Percentiles rank a stretch among this genome's conserved stretches.
Evolutionary conservation across 345 rosid species (phyloP).

Genomic region (Cochlearia excelsa): DNA sequence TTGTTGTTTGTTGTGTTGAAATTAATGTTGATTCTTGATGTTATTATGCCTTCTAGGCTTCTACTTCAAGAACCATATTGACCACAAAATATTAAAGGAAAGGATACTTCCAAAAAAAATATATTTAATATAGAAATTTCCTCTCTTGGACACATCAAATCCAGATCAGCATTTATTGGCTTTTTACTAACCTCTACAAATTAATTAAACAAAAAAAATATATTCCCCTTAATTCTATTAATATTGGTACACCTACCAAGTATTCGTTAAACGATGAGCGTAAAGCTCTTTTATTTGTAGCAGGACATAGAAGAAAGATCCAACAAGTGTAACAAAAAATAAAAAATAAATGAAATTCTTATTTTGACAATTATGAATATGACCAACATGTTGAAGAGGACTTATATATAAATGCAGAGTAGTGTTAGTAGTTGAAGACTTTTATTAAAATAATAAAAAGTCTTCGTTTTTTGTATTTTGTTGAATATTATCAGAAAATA

Average conservation of each 20-base stretch:
- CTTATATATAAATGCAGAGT: not conserved
- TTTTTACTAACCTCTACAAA: not conserved
- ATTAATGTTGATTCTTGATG: constrained; percentile 35
- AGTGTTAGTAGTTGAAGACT: constrained; percentile 30
- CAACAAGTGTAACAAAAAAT: constrained; percentile 13
- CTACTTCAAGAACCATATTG: constrained; percentile 45
- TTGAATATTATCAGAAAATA: constrained; percentile 22
- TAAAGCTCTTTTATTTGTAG: too few species aligned
- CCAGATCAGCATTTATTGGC: constrained; percentile 11
- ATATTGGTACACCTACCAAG: too few species aligned
- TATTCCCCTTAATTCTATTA: too few species aligned
- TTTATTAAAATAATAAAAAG: constrained; percentile 2
- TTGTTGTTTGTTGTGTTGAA: constrained; percentile 33
- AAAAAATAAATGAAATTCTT: not conserved
- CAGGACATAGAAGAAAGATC: not conserved
- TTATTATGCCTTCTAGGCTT: constrained; percentile 29
- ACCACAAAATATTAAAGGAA: not conserved
- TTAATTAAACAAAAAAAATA: not conserved
- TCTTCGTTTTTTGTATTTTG: constrained; percentile 12
- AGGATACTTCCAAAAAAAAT: constrained; percentile 21
- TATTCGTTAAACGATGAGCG: too few species aligned
- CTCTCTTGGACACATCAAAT: constrained; percentile 19
- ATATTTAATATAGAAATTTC: constrained; percentile 22
- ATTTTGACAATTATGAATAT: not conserved
- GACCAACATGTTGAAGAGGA: constrained; percentile 7